Evolutionary conservation across 2,329 filamentous ascomycete genomes (phyloP).

Genomic region (Myrmaecium sp.): DNA sequence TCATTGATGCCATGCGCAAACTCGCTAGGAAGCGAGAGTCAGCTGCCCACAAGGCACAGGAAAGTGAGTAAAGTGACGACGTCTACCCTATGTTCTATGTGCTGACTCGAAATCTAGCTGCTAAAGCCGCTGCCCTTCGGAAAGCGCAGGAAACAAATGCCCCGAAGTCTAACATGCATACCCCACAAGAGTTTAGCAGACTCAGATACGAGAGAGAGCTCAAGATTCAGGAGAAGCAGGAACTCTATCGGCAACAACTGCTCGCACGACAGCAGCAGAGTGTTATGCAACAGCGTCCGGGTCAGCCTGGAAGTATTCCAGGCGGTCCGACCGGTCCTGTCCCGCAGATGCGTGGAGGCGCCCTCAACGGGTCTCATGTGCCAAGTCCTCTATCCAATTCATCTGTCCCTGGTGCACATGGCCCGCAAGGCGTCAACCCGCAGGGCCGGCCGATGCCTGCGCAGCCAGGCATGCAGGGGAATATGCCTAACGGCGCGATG

Average conservation of each 20-base stretch:
- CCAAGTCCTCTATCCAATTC: slow-evolving; percentile 15
- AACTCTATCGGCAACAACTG: slow-evolving; percentile 47
- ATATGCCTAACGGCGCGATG: slow-evolving; percentile 31
- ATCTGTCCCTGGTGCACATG: slow-evolving; percentile 14
- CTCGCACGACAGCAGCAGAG: slow-evolving; percentile 31
- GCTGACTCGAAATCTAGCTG: slow-evolving; percentile 12
- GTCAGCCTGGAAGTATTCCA: slow-evolving; percentile 5
- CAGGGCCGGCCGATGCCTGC: slow-evolving; percentile 16
- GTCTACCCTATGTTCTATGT: slow-evolving; percentile 2
- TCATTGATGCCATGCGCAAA: slow-evolving; percentile 92
- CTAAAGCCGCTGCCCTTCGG: slow-evolving; percentile 55
- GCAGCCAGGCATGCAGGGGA: slow-evolving; percentile 29
- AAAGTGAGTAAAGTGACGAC: slow-evolving; percentile 31
- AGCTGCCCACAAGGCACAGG: slow-evolving; percentile 70
- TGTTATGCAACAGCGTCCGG: slow-evolving; percentile 10
- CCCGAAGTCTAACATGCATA: slow-evolving; percentile 44
- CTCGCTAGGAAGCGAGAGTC: slow-evolving; percentile 87
- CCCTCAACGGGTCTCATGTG: slow-evolving; percentile 16
- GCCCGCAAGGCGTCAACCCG: slow-evolving; percentile 11
- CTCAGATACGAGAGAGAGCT: slow-evolving; percentile 78
- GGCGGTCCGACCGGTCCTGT: slow-evolving; percentile 14
- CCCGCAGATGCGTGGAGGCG: slow-evolving; percentile 26
- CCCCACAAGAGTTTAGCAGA: slow-evolving; percentile 78
- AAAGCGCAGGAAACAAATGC: slow-evolving; percentile 59
- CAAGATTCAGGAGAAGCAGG: slow-evolving; percentile 38